Base-by-base conservation (phyloP, 345 rosid genomes). In the Arabis alpina region DNA sequence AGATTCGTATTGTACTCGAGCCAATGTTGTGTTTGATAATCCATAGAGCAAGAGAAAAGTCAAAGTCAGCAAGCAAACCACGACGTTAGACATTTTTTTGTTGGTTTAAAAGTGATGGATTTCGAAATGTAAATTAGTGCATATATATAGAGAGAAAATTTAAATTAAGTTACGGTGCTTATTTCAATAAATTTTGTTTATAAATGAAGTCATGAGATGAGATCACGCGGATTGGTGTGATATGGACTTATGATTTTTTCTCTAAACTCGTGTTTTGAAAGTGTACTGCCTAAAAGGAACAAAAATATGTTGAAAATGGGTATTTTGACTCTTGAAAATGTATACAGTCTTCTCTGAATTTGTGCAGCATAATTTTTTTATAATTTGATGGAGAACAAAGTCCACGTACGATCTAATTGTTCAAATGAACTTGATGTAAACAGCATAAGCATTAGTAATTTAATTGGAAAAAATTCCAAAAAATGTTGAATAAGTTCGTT, bases 11-110 rank as follows among this genome's bases (percentile, higher is more conserved):
- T 65, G 60, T 25, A 52, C 40, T 23, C 50, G 60, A 3, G 59
- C 59, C 15, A 65, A 15, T 24, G 50, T 0, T 25, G 39, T 40
- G 27, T 9, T 51, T 32, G 44, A 6, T 47, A 32, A 16, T 32
- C 67, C 54, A n/a, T 5, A 51, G 49, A 65, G 36, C 11, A 65
- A 10, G 16, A 65, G 25, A 52, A 52, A 52, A 37, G 14, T 14
- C 59, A 65, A 40, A 37, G 27, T 52, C 51, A 65, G 8, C n/a
- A 65, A 0, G 10, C 27, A 40, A 65, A 36, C 24, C 13, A 23
- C 23, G 1, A 65, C 2, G 2, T 52, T 65, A 9, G 13, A 12
- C 70, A 65, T 47, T 54, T 32, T 30, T 25, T 54, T 23, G 10
- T 54, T 30, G 40, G 8, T 30, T 39, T 61, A n/a, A 3, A 37